Evolutionary conservation across 768 basidiomycete species (phyloP).

Genomic region (Boletales sp.): DNA sequence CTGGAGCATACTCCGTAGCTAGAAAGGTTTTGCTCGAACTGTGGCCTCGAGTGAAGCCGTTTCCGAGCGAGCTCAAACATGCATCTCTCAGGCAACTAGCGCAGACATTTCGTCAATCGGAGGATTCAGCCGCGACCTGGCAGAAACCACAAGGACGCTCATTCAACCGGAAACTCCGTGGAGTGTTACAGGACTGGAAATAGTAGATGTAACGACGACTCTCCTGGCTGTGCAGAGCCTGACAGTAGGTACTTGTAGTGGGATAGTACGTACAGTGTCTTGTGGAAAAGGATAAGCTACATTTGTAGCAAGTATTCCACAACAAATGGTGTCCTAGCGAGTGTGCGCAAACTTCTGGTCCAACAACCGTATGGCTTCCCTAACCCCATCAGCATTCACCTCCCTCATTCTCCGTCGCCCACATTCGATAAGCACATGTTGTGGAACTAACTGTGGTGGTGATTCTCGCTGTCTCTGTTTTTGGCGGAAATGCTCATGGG

Average conservation of each 20-base stretch:
- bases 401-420: conserved; percentile 59
- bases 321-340: conserved; percentile 15
- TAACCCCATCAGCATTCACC: conserved; percentile 70
- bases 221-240: not conserved
- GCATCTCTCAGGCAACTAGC: conserved; percentile 47
- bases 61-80: conserved; percentile 47
- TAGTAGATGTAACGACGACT: not conserved
- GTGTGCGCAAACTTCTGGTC: conserved; percentile 56
- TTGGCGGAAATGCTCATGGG: conserved; percentile 50
- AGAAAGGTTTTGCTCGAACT: conserved; percentile 52
- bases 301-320: not conserved
- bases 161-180: conserved; percentile 38
- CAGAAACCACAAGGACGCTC: conserved; percentile 29
- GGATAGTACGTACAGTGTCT: not conserved
- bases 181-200: conserved; percentile 25
- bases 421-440: conserved; percentile 60
- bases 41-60: conserved; percentile 63
- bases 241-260: not conserved
- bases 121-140: conserved; percentile 9
- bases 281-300: not conserved
- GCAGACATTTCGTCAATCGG: conserved; percentile 38
- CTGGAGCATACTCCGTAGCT: conserved; percentile 49
- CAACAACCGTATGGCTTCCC: conserved; percentile 69
- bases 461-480: conserved; percentile 39
- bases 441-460: conserved; percentile 54